Base-by-base conservation (phyloP, 2,329 filamentous ascomycete genomes). In the Hortaea sp. region DNA sequence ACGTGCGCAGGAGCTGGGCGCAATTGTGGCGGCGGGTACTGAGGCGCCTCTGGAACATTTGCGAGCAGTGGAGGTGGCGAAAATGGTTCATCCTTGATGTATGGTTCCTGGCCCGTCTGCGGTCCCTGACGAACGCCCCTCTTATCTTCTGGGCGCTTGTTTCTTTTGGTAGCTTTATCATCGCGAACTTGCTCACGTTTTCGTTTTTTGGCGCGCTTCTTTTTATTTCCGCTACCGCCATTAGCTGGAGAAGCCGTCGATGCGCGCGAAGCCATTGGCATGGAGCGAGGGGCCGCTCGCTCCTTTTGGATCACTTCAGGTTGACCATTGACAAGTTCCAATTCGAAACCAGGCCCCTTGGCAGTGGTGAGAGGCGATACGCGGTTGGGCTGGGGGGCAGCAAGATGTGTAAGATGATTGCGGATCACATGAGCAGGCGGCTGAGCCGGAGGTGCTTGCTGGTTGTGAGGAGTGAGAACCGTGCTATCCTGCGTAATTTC, bases 301-400 rank as follows among this genome's bases (percentile, higher is more conserved):
- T 45, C 41, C 42, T 56, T 63, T 29, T 53, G 54, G 29, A 60
- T 56, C 6, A 63, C 50, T 38, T 63, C 61, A n/a, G 61, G 59
- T 20, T 57, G 52, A 27, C 58, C 63, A 52, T 61, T 60, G 41
- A 67, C 82, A 61, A 52, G 75, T 79, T 54, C 74, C 59, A 42
- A 68, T 63, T 49, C 59, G 40, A 59, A 51, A 42, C 49, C 57
- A 2, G 73, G 67, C 44, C 69, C 65, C 59, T 77, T 78, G 46
- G 72, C 63, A 39, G 71, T 68, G 47, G 76, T 72, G 50, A 80
- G 64, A 41, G 76, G 75, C 28, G 77, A 78, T 27, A 79, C 79
- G 59, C 85, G 82, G 42, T 81, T 80, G 44, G 86, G 84, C 59
- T 86, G 85, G 28, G 86, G 85, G 43, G 85, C 85, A 59, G 83